Percentiles rank a stretch among this genome's conserved stretches.
phyloP scores from a whole-genome alignment of 768 basidiomycete species.

The Trametes villosa region DNA sequence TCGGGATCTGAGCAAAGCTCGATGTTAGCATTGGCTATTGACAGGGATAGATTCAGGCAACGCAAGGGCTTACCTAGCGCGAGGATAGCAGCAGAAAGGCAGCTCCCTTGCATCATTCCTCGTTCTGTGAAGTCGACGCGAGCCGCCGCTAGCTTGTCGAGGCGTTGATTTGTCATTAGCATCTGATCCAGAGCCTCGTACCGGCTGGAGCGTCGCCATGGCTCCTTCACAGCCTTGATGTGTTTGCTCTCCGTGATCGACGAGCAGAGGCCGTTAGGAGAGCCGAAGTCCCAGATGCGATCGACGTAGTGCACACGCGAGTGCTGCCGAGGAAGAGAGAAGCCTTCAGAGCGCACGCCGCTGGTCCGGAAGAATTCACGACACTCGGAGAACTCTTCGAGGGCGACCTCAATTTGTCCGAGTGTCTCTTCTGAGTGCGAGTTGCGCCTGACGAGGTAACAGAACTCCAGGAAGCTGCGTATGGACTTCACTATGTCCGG shows the following conservation, averaged over 20 bases:
- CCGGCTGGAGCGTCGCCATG: neutral
- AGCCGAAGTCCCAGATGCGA: neutral
- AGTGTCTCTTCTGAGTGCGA: constrained; percentile 19
- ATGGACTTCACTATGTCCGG: constrained; percentile 10
- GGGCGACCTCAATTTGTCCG: constrained; percentile 1
- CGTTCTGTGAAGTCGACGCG: neutral
- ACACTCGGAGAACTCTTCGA: neutral
- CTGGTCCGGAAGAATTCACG: neutral
- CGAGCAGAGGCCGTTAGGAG: neutral
- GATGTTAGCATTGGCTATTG: too few species aligned
- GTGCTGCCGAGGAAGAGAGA: neutral
- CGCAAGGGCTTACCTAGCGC: neutral
- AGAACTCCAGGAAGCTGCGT: constrained; percentile 26
- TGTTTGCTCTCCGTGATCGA: neutral
- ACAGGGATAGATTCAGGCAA: too few species aligned
- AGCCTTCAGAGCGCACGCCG: neutral
- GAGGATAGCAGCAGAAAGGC: neutral
- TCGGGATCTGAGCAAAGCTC: too few species aligned
- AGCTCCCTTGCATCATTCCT: neutral
- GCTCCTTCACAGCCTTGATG: neutral
- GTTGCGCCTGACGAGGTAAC: constrained; percentile 22
- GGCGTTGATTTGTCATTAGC: neutral
- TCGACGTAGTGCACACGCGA: neutral
- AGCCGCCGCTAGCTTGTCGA: neutral
- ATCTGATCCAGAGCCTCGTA: neutral